Conservation (phyloP, 1,284 basidiomycete species). For the Microbotryum saponariae region DNA sequence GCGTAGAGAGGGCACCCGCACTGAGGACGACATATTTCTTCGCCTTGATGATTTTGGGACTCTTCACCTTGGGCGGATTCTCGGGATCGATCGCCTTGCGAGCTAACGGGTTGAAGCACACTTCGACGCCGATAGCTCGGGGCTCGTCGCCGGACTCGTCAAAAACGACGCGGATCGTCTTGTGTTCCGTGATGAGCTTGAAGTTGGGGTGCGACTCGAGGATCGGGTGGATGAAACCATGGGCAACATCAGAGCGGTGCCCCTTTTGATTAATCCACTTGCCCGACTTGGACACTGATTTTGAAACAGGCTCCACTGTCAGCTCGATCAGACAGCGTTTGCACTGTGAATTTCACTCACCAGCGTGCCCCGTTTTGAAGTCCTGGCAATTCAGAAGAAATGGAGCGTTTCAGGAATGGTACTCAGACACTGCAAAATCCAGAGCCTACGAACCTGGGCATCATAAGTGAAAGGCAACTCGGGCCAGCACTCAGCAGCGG, state of each 20-base stretch:
- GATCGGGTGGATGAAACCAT: not conserved
- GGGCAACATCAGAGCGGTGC: not conserved
- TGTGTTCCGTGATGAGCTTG: not conserved
- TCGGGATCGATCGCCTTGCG: not conserved
- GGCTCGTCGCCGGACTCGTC: not conserved
- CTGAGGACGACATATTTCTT: conserved; percentile 6
- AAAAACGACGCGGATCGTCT: conserved; percentile 2
- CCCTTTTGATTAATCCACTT: conserved; percentile 5
- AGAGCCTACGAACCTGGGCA: too few relatives aligned
- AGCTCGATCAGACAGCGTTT: not conserved
- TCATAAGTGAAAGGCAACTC: conserved; percentile 2
- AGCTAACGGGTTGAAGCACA: not conserved
- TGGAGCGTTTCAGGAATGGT: too few relatives aligned
- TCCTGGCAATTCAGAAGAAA: not conserved
- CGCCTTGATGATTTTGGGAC: not conserved
- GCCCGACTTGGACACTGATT: not conserved
- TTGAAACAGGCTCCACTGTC: not conserved
- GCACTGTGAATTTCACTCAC: not conserved
- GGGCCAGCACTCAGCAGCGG: not conserved
- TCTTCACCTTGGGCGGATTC: not conserved
- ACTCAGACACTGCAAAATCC: too few relatives aligned
- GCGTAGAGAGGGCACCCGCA: conserved; percentile 41
- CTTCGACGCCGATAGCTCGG: not conserved
- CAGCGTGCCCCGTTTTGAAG: conserved; percentile 3
- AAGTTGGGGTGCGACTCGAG: not conserved